Evolutionary conservation across 345 rosid genomes (phyloP).

Genomic region (Dipteronia dyeriana): DNA sequence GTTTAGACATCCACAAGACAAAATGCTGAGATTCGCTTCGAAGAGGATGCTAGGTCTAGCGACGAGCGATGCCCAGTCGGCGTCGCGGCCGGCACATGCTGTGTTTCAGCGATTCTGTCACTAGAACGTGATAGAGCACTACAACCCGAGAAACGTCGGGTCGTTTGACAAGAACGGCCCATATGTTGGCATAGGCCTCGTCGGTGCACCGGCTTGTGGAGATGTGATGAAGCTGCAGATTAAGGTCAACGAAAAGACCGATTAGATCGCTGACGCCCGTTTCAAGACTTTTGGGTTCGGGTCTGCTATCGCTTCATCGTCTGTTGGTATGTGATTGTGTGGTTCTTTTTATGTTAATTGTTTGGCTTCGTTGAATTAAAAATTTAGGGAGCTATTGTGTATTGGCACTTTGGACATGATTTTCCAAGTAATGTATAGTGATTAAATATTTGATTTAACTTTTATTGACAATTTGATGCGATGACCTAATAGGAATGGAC

Average conservation of each 20-base stretch:
- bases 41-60: slow-evolving; percentile 49
- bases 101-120: slow-evolving; percentile 61
- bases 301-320: slow-evolving; percentile 95
- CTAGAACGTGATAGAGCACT: slow-evolving; percentile 95
- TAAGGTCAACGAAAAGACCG: slow-evolving; percentile 82
- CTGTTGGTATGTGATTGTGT: slow-evolving; percentile 63
- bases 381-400: too few relatives aligned
- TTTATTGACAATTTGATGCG: too few relatives aligned
- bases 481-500: too few relatives aligned
- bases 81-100: slow-evolving; percentile 29
- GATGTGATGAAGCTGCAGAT: slow-evolving; percentile 99
- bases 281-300: slow-evolving; percentile 99
- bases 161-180: slow-evolving; percentile 95
- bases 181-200: slow-evolving; percentile 82
- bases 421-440: too few relatives aligned
- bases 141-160: slow-evolving; percentile 95
- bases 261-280: slow-evolving; percentile 83
- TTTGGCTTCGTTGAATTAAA: background rate
- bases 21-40: slow-evolving; percentile 55
- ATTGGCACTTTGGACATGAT: too few relatives aligned
- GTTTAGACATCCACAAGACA: background rate
- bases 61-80: slow-evolving; percentile 28
- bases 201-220: slow-evolving; percentile 98
- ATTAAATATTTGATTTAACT: background rate
- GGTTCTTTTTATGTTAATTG: background rate